These are phyloP conservation scores for Wickerhamomyces bovis DNA, from an alignment of 805 yeast species.

Conservation along the genomic window DNA sequence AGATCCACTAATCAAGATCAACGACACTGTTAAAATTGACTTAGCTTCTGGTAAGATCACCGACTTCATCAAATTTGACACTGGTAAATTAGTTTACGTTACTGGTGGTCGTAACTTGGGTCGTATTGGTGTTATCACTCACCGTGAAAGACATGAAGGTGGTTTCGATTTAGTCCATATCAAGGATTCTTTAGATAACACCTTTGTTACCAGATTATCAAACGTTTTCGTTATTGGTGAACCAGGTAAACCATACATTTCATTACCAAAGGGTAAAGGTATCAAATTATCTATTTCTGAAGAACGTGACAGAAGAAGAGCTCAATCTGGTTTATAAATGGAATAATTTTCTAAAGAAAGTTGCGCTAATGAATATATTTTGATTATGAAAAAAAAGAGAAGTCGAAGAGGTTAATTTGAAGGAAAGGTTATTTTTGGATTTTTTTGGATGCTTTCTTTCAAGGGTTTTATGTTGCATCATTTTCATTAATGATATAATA, in stretches of 20 bases:
- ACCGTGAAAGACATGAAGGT: constrained; percentile 97
- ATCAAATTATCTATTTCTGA: constrained; percentile 91
- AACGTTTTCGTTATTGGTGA: constrained; percentile 94
- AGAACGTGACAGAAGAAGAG: constrained; percentile 98
- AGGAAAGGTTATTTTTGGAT: constrained; percentile 1
- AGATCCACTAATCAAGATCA: constrained; percentile 91
- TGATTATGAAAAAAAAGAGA: not conserved
- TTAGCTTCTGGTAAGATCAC: constrained; percentile 91
- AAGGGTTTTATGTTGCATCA: constrained; percentile 21
- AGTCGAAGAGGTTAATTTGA: not conserved
- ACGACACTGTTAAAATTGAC: constrained; percentile 96
- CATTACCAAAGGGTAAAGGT: constrained; percentile 98
- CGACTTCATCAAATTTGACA: constrained; percentile 84
- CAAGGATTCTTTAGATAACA: constrained; percentile 90
- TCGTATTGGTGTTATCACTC: constrained; percentile 90
- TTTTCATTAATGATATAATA: constrained; percentile 18
- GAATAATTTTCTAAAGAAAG: constrained; percentile 7
- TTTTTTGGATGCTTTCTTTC: not conserved
- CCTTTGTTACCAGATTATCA: constrained; percentile 88
- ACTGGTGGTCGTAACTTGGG: constrained; percentile 99
- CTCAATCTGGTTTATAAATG: constrained; percentile 37
- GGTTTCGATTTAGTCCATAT: constrained; percentile 96
- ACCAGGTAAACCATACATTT: constrained; percentile 88
- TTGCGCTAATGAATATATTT: not conserved
- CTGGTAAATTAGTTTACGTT: constrained; percentile 86